phyloP scores from a whole-genome alignment of 1,139 yeast species.

The Sugiyamaella xylanicola region DNA sequence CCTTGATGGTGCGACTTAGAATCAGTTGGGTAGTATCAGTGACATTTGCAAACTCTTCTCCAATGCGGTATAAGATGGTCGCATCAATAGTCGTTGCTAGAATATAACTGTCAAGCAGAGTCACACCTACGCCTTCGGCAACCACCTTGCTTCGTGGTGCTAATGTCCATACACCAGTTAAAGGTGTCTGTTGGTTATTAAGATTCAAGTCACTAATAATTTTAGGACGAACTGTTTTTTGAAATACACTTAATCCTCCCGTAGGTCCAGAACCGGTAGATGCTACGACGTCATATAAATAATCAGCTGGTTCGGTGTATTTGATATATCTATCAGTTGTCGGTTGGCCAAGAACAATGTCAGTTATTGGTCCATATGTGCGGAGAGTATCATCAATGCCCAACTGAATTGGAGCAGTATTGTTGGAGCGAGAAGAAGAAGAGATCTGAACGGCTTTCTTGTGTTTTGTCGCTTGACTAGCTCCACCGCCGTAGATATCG shows the following conservation, averaged over 20 bases:
- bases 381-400: constrained; percentile 53
- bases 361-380: constrained; percentile 76
- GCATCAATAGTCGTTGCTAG: constrained; percentile 56
- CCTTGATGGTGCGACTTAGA: constrained; percentile 66
- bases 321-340: constrained; percentile 34
- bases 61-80: constrained; percentile 58
- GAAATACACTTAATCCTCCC: constrained; percentile 63
- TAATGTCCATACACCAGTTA: constrained; percentile 40
- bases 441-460: constrained; percentile 5
- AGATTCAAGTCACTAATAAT: constrained; percentile 80
- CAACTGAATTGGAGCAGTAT: constrained; percentile 25
- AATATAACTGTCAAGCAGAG: constrained; percentile 55
- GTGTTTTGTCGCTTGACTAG: constrained; percentile 6
- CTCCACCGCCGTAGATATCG: constrained; percentile 42
- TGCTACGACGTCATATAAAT: constrained; percentile 58
- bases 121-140: constrained; percentile 25
- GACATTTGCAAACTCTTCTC: constrained; percentile 65
- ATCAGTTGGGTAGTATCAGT: constrained; percentile 60
- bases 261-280: constrained; percentile 66
- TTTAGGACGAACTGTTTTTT: constrained; percentile 71
- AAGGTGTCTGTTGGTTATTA: constrained; percentile 26
- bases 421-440: constrained; percentile 5
- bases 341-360: constrained; percentile 67
- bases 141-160: constrained; percentile 30
- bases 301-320: constrained; percentile 4